Conservation (phyloP, 441 rosid species). For the Gossypium aridum region DNA sequence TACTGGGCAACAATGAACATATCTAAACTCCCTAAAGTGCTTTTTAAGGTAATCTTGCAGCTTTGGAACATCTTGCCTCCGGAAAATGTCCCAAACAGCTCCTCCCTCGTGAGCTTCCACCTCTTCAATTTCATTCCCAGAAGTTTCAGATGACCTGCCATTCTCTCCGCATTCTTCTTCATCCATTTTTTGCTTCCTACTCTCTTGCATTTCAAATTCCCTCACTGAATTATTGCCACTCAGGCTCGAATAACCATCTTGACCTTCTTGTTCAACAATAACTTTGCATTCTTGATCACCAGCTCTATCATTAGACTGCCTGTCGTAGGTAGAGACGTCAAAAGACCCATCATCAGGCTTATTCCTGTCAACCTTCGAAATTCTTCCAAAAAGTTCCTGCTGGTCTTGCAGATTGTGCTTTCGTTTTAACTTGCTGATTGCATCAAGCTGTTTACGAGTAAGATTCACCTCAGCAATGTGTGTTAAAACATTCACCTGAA, state of each 20-base stretch:
- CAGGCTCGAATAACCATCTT: conserved; percentile 11
- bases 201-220: conserved; percentile 10
- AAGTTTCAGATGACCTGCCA: conserved; percentile 9
- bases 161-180: conserved; percentile 1
- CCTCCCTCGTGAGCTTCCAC: conserved; percentile 38
- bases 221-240: conserved; percentile 8
- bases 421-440: conserved; percentile 31
- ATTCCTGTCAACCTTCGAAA: conserved; percentile 12
- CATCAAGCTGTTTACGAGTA: neutral
- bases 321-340: neutral
- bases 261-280: conserved; percentile 2
- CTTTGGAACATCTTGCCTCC: conserved; percentile 72
- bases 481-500: conserved; percentile 70
- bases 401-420: conserved; percentile 52
- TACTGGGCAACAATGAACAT: conserved; percentile 47
- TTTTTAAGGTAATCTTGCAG: conserved; percentile 54
- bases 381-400: conserved; percentile 37
- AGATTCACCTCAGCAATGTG: conserved; percentile 55
- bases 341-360: neutral
- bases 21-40: conserved; percentile 73
- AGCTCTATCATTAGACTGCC: conserved; percentile 12
- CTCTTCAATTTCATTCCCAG: conserved; percentile 19
- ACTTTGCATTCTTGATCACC: conserved; percentile 16
- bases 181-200: conserved; percentile 8
- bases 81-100: conserved; percentile 90